Evolutionary conservation across 768 basidiomycete genomes (phyloP).

Genomic region (Tricholoma hemisulphureum): DNA sequence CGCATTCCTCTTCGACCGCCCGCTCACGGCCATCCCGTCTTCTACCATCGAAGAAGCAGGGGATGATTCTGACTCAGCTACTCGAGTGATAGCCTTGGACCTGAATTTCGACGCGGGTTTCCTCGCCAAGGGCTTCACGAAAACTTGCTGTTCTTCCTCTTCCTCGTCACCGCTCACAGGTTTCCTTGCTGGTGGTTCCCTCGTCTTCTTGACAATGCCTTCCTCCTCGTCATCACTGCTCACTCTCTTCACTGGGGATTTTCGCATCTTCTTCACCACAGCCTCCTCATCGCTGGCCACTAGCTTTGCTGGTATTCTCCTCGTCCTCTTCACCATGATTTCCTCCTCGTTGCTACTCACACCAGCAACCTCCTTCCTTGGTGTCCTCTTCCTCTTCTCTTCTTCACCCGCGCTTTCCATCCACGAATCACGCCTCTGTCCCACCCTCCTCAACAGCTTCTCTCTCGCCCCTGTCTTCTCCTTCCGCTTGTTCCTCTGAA

Average conservation of each 20-base stretch:
- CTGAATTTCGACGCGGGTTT: constrained; percentile 13
- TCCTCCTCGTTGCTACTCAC: constrained; percentile 2
- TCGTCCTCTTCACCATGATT: background rate
- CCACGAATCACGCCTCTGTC: constrained; percentile 13
- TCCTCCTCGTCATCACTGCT: background rate
- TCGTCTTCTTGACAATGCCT: background rate
- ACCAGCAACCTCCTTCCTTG: constrained; percentile 3
- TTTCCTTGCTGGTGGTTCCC: background rate
- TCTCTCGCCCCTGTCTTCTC: constrained; percentile 7
- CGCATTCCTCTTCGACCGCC: constrained; percentile 36
- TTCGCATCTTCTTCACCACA: background rate
- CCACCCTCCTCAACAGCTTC: constrained; percentile 14
- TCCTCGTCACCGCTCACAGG: background rate
- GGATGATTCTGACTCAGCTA: constrained; percentile 7
- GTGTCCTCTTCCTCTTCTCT: background rate
- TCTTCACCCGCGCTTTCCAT: constrained; percentile 11
- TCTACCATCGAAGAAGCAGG: constrained; percentile 12
- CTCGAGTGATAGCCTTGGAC: constrained; percentile 2
- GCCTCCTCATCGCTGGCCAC: background rate
- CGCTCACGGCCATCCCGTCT: constrained; percentile 11
- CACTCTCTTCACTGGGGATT: background rate
- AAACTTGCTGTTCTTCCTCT: constrained; percentile 11
- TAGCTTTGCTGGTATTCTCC: background rate
- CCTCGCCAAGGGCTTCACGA: constrained; percentile 9
- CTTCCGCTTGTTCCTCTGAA: background rate